Evolutionary conservation across 2,329 filamentous ascomycete genomes (phyloP).

Genomic region (Beauveria medogensis): DNA sequence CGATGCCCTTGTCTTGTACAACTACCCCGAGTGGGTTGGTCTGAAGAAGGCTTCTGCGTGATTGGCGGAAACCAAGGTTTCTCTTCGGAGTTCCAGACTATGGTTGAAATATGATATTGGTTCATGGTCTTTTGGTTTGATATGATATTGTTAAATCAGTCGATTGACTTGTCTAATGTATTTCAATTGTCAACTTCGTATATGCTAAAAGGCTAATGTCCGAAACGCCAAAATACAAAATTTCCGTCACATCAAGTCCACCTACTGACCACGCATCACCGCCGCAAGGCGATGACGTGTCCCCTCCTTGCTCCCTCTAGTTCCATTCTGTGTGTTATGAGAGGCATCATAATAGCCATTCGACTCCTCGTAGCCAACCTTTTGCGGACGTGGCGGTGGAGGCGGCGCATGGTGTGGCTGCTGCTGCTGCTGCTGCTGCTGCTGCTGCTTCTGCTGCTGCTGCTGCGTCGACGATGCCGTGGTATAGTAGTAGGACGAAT

Average conservation of each 20-base stretch:
- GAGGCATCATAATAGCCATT: slow-evolving; percentile 25
- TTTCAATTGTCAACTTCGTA: not conserved
- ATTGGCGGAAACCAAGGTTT: not conserved
- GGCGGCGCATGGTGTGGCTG: slow-evolving; percentile 22
- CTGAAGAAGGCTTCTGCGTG: not conserved
- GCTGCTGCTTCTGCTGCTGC: slow-evolving; percentile 10
- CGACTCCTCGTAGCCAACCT: slow-evolving; percentile 27
- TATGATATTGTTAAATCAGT: too few relatives aligned
- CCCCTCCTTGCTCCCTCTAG: not conserved
- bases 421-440: slow-evolving; percentile 11
- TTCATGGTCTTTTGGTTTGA: too few relatives aligned
- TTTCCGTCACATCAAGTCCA: not conserved
- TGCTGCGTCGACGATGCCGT: slow-evolving; percentile 11
- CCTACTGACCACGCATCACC: slow-evolving; percentile 6
- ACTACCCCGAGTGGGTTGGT: slow-evolving; percentile 4
- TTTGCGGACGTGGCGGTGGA: slow-evolving; percentile 29
- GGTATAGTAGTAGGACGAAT: slow-evolving; percentile 21
- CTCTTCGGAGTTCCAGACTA: not conserved
- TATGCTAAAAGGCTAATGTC: not conserved
- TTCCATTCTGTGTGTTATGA: slow-evolving; percentile 14
- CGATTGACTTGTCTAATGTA: too few relatives aligned
- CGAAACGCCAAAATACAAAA: not conserved
- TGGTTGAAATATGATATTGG: too few relatives aligned
- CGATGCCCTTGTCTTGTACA: slow-evolving; percentile 5
- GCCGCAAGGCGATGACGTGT: slow-evolving; percentile 9